Evolutionary conservation across 1,284 basidiomycete genomes (phyloP).

Genomic region (Tylopilus sp.): DNA sequence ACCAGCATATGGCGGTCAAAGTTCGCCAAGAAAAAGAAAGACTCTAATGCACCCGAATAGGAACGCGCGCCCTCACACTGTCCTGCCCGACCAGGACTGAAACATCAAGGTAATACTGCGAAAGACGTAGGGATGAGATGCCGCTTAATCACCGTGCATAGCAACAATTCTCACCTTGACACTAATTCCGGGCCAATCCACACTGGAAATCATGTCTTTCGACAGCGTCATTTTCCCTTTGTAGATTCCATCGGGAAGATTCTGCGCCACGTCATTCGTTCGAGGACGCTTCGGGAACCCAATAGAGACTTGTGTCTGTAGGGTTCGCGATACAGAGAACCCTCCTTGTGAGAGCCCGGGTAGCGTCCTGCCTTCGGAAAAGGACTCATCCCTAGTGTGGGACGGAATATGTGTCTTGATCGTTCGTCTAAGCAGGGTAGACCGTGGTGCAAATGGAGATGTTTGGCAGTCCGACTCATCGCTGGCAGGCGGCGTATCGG

Average conservation of each 20-base stretch:
- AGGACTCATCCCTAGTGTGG: constrained; percentile 21
- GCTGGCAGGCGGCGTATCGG: constrained; percentile 45
- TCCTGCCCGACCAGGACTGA: constrained; percentile 62
- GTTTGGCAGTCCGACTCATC: constrained; percentile 43
- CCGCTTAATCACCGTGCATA: constrained; percentile 1
- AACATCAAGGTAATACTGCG: constrained; percentile 67
- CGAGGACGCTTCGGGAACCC: constrained; percentile 69
- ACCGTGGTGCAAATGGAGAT: constrained; percentile 19
- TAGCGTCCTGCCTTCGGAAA: constrained; percentile 40
- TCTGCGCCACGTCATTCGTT: constrained; percentile 35
- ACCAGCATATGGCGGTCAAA: not conserved
- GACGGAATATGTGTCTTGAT: constrained; percentile 33
- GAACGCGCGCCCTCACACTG: constrained; percentile 55
- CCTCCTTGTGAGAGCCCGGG: constrained; percentile 43
- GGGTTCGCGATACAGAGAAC: constrained; percentile 46
- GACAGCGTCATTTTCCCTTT: constrained; percentile 53
- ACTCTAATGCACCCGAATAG: constrained; percentile 50
- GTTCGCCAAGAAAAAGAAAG: not conserved
- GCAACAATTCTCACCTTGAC: constrained; percentile 50
- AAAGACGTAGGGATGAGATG: constrained; percentile 9
- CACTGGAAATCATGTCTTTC: constrained; percentile 57
- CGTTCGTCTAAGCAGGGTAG: constrained; percentile 47
- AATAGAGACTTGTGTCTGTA: constrained; percentile 52
- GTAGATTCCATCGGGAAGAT: constrained; percentile 62
- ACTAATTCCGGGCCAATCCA: constrained; percentile 62